Base-by-base conservation (phyloP, 208 protist species). In the Wallacemonas collosoma region DNA sequence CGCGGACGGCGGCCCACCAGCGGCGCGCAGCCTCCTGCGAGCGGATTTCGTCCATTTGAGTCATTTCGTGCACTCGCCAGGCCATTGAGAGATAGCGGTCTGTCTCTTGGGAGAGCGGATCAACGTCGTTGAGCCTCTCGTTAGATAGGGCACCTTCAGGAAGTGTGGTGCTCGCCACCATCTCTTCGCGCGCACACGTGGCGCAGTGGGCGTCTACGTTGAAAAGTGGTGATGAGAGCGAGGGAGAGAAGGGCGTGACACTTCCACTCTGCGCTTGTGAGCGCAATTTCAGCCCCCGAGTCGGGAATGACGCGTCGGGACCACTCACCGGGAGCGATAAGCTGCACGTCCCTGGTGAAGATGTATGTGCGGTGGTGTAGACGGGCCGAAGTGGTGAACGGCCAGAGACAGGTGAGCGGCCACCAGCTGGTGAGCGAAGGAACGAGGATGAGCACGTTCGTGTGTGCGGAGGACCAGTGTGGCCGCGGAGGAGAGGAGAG, bases 231-330 rank as follows among this genome's bases (percentile, higher is more conserved):
- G 56, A 38, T 7, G 56, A 41, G 36, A 62, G 15, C 56, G 56
- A 17, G 17, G 3, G 5, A 7, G 12, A 4, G 5, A 41, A 4
- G 4, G 56, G 56, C 56, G 56, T 62, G 36, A 5, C 56, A 7
- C 5, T 7, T 38, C 43, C 56, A 15, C 56, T 62, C 36, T 5
- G 5, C 0, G 56, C 8, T 6, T 50, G 45, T 12, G 45, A 50
- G 45, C 56, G 56, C 56, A 62, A 38, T 38, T 43, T 62, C 17
- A 62, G 56, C 17, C 56, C 56, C 8, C 56, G 56, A 5, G 26
- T 62, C 8, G 36, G 4, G 1, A 7, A 1, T 44, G 56, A 62
- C 12, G 26, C 9, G 6, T 62, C 56, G 17, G 14, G 8, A 5
- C 15, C 6, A 9, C 9, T 1, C 51, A 36, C 8, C 12, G 45